Evolutionary conservation across 257 asterid genomes (phyloP), one percentile per base, ranked within the genome.

Genomic region (Cruciata laevipes): DNA sequence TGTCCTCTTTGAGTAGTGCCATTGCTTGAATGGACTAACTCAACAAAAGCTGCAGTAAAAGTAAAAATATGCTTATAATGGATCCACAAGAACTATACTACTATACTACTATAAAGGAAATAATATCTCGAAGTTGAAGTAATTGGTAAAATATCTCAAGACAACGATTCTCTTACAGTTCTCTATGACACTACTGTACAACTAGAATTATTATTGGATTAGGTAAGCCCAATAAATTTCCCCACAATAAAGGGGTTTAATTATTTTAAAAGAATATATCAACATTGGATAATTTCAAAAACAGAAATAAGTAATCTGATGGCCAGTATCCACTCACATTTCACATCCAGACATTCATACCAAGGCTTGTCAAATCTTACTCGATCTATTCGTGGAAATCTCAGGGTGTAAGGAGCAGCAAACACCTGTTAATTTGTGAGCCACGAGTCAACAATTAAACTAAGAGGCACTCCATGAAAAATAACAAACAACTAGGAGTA

Each of bases 261-360:
- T n/a, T n/a, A n/a, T n/a, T n/a, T n/a, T n/a, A n/a, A n/a, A n/a
- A n/a, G n/a, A n/a, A n/a, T n/a, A n/a, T n/a, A 3, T 38, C 47
- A 38, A 38, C 47, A 71, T 31, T 67, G 38, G 67, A n/a, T 21
- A 73, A 66, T 5, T 66, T 61, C 57, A 74, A 69, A 61, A 69
- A 42, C 61, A 72, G 32, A 71, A 73, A 14, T 31, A 30, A 66
- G 61, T 66, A 74, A 49, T 16, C 40, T 57, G 33, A 71, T 57
- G 65, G 55, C 62, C 14, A 68, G 44, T 7, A 65, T 27, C 63
- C 70, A 83, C 98, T 83, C 77, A 93, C 97, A 80, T 68, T 88
- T 95, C 76, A 93, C 90, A 74, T 93, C 96, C 65, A 93, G 95
- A 75, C 99, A 93, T 74, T 93, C 99, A 69, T 88, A 88, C 99